phyloP scores from a whole-genome alignment of 2,329 filamentous ascomycete species.

The Fusarium secorum region DNA sequence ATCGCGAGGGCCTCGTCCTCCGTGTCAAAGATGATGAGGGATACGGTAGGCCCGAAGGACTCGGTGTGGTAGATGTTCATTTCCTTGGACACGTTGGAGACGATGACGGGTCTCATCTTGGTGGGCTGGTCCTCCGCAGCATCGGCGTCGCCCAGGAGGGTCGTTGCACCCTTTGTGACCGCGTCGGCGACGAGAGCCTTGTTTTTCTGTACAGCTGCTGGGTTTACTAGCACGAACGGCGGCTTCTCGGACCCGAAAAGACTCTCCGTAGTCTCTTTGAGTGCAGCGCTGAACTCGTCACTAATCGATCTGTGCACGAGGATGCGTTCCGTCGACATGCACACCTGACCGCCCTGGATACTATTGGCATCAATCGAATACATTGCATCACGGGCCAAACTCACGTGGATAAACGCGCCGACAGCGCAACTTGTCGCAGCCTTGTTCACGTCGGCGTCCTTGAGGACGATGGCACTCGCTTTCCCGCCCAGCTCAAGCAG shows the following conservation, averaged over 20 bases:
- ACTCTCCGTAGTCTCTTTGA: neutral
- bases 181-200: neutral
- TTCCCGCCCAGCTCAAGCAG: slow-evolving; percentile 86
- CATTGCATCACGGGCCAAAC: neutral
- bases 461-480: slow-evolving; percentile 76
- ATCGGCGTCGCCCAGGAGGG: neutral
- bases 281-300: neutral
- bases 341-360: slow-evolving; percentile 70
- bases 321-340: slow-evolving; percentile 75
- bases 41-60: slow-evolving; percentile 63
- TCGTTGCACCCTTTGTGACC: neutral
- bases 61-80: slow-evolving; percentile 13
- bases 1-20: slow-evolving; percentile 76
- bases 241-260: neutral
- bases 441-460: slow-evolving; percentile 77
- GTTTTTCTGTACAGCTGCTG: neutral
- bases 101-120: neutral
- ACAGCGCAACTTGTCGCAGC: slow-evolving; percentile 70
- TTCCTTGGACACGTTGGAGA: neutral
- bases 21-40: slow-evolving; percentile 66
- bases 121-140: neutral
- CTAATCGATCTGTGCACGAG: neutral
- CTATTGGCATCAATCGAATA: neutral
- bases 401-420: slow-evolving; percentile 17
- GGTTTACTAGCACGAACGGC: neutral